Evolutionary conservation across 2,329 filamentous ascomycete species (phyloP), one percentile per base, ranked within the genome.

Genomic region (Sclerotinia sclerotiorum): DNA sequence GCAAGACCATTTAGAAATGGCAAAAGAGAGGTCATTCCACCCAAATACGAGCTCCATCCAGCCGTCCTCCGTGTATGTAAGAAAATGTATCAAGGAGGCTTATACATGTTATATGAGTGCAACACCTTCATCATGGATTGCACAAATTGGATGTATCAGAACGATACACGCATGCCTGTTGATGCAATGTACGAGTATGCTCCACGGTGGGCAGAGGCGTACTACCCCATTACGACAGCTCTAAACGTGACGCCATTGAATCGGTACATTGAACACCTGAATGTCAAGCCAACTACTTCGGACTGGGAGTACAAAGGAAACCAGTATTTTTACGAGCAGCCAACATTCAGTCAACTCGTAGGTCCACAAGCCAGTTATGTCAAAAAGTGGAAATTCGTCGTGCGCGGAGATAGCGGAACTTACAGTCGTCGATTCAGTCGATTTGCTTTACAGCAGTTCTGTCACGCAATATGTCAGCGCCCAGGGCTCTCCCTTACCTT

Each of bases 121-220:
- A 62, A 62, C 19, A n/a, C 19, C 6, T 62, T 62, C 3, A 51
- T 51, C 29, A 51, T 51, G 60, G 60, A 62, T 19, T 62, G 60
- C 29, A 62, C 60, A 0, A 51, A 62, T 19, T 62, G 60, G 60
- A 51, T 62, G 2, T 62, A 62, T 62, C 60, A 46, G 5, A 19
- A 48, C 1, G 57, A 32, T 21, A 5, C 8, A 0, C 27, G 32
- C 6, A 24, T 15, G 8, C 5, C 5, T 42, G 13, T 13, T 42
- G 39, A 13, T 5, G 39, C 11, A 13, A 15, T 17, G 1, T 42
- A 42, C 5, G 21, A 19, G 13, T 15, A 35, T 8, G 11, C n/a
- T 21, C 29, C 39, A 42, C 13, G 13, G 13, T 42, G 39, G 39
- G 15, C 15, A 6, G n/a, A 1, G 21, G 27, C 2, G 13, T 35